These are phyloP conservation scores for Leishmania guyanensis DNA, from an alignment of 208 protist species.

Conservation along the genomic window DNA sequence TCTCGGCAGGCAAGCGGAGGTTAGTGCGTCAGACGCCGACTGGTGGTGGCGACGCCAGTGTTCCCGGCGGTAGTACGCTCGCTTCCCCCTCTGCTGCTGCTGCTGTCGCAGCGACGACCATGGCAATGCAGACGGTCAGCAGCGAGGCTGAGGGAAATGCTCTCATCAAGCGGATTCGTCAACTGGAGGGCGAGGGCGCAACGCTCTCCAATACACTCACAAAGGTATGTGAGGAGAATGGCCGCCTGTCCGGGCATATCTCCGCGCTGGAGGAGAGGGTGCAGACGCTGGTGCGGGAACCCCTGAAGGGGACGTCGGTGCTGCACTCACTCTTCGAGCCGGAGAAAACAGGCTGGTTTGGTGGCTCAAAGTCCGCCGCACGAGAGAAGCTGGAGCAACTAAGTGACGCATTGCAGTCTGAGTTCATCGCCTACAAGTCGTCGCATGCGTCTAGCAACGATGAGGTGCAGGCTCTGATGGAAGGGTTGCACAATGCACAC, in stretches of 20 bases:
- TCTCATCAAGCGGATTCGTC: conserved; percentile 57
- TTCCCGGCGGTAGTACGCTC: background rate
- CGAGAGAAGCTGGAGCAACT: conserved; percentile 72
- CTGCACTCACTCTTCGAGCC: conserved; percentile 79
- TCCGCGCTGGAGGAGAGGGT: conserved; percentile 47
- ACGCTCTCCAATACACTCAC: conserved; percentile 61
- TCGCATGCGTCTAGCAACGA: conserved; percentile 79
- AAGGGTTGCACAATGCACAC: conserved; percentile 63
- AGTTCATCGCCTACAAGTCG: conserved; percentile 78
- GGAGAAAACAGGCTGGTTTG: conserved; percentile 84
- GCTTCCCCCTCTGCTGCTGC: background rate
- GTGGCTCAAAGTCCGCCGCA: conserved; percentile 61
- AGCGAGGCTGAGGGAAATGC: conserved; percentile 59
- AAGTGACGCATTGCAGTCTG: conserved; percentile 59
- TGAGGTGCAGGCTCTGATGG: conserved; percentile 76
- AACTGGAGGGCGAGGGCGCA: conserved; percentile 69
- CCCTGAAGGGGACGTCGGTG: conserved; percentile 50
- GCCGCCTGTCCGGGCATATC: conserved; percentile 44
- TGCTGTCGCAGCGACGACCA: background rate
- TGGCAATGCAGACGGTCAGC: conserved; percentile 47
- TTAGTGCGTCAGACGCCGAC: conserved; percentile 17
- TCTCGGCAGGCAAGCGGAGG: conserved; percentile 11
- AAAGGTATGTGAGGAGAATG: conserved; percentile 86
- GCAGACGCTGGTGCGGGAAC: conserved; percentile 34
- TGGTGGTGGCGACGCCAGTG: background rate